Evolutionary conservation across 495 filamentous ascomycete genomes (phyloP), one percentile per base, ranked within the genome.

Genomic region (Podospora comata): DNA sequence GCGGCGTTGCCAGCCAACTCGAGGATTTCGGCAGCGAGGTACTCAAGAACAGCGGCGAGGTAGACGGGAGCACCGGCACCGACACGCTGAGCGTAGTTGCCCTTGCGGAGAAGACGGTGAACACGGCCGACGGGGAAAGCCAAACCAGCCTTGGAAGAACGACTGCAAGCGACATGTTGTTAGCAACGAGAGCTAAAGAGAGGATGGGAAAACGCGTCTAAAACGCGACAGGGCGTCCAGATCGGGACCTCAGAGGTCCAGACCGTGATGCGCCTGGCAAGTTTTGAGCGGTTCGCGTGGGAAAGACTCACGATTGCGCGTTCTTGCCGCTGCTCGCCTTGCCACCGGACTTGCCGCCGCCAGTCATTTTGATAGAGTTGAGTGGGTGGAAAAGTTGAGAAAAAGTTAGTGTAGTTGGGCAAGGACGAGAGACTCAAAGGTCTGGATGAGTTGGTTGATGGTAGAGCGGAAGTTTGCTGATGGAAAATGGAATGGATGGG

Each of bases 121-220:
- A 99, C 95, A 96, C 95, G 95, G 81, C 95, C 95, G 79, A 99
- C 95, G 73, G 95, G 95, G 89, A 99, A 99, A 74, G 95, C 95
- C 76, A 99, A 90, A 89, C 95, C 95, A 68, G 95, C 95, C 89
- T 99, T 99, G 78, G 95, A 97, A 65, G 95, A 99, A 84, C 95
- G 96, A 69, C 95, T 23, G 23, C 23, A 23, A 23, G 23, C 23
- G 23, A 23, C 23, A 23, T 23, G 23, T 23, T 23, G 20, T 23
- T 23, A 23, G 23, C 23, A 23, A 23, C 23, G 23, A 23, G 1
- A 23, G 1, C 20, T 98, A 73, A 66, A 72, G 66, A 62, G 70
- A 32, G 65, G 72, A 75, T 74, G 76, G 13, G 39, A 48, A 68
- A 70, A 76, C 76, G 75, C 73, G 70, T 76, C 65, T 13, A 39